Conservation (phyloP, 2,329 filamentous ascomycete genomes). For the Pseudogymnoascus sp. region DNA sequence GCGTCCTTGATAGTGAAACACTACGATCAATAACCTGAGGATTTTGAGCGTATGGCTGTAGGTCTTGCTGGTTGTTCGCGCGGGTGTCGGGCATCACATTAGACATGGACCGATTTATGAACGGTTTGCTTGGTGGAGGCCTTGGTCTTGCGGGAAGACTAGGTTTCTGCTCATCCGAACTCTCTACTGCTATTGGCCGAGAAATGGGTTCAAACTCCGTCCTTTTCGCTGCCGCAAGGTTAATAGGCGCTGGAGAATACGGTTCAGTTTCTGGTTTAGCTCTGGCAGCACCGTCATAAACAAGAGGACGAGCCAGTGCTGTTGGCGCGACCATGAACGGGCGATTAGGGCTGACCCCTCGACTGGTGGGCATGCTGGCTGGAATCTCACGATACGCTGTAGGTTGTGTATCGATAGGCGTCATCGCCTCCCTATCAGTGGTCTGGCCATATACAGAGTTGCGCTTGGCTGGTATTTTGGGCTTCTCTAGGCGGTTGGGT, state of each 20-base stretch:
- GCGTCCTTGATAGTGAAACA: slow-evolving; percentile 21
- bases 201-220: not conserved
- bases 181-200: not conserved
- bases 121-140: not conserved
- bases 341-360: slow-evolving; percentile 3
- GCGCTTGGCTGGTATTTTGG: slow-evolving; percentile 43
- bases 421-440: not conserved
- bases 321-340: not conserved
- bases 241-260: not conserved
- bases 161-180: not conserved
- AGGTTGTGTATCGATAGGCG: not conserved
- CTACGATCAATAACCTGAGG: slow-evolving; percentile 7
- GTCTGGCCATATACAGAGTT: slow-evolving; percentile 13
- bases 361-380: not conserved
- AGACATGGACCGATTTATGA: not conserved
- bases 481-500: slow-evolving; percentile 73
- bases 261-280: not conserved
- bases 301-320: not conserved
- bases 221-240: not conserved
- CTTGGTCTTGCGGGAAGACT: not conserved
- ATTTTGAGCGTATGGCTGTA: not conserved
- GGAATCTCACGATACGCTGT: not conserved
- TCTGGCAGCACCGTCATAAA: not conserved
- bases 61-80: not conserved
- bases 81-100: not conserved